Conservation (phyloP, 1,284 basidiomycete genomes). For the Ustilago xerochloae region DNA sequence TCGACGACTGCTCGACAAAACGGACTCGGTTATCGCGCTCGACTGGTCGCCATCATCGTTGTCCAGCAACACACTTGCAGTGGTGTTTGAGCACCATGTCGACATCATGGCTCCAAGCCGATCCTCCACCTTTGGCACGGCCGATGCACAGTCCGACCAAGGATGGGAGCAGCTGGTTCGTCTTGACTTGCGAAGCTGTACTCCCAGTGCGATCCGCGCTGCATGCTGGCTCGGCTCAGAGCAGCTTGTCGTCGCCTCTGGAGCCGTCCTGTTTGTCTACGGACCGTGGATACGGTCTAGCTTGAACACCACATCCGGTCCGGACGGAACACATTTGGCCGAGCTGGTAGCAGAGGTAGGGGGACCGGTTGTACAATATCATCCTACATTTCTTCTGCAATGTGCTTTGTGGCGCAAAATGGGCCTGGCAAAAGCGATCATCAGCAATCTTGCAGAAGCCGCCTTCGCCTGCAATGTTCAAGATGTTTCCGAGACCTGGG, state of each 20-base stretch:
- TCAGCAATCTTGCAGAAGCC: conserved; percentile 31
- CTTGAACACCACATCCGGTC: background rate
- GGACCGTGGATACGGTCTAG: conserved; percentile 23
- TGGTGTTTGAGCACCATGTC: conserved; percentile 33
- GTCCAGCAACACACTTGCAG: conserved; percentile 17
- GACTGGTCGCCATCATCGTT: conserved; percentile 43
- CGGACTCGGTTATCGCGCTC: conserved; percentile 14
- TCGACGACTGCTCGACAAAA: conserved; percentile 12
- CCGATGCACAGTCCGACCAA: background rate
- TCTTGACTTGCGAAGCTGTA: conserved; percentile 24
- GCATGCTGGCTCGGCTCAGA: conserved; percentile 35
- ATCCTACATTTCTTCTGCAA: conserved; percentile 46
- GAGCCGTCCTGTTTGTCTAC: conserved; percentile 31
- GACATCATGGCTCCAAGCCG: conserved; percentile 31
- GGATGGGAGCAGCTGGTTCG: conserved; percentile 25
- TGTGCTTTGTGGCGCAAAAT: conserved; percentile 45
- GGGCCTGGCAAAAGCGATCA: conserved; percentile 32
- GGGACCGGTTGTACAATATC: conserved; percentile 47
- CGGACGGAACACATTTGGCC: conserved; percentile 13
- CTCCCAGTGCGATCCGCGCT: conserved; percentile 31
- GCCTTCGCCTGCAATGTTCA: conserved; percentile 14
- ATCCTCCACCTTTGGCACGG: background rate
- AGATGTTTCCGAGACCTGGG: conserved; percentile 31
- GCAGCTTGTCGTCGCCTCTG: conserved; percentile 35
- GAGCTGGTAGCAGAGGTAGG: conserved; percentile 33